These are phyloP conservation scores for Penicillium hesseltinei DNA, from an alignment of 2,329 filamentous ascomycete species.

Conservation along the genomic window DNA sequence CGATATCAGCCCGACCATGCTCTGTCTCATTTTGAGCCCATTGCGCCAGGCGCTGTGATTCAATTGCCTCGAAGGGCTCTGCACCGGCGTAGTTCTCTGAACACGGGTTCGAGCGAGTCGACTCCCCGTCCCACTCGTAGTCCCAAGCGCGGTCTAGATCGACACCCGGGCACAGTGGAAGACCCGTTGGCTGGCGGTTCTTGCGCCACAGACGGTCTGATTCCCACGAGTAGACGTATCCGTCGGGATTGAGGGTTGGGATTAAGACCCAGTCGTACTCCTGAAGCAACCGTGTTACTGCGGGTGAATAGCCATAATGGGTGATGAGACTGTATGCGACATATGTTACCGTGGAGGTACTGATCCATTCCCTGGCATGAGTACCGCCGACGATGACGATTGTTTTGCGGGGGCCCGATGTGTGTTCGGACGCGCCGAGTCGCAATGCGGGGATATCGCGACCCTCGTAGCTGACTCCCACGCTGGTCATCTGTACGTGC, in stretches of 20 bases:
- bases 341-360: conserved; percentile 85
- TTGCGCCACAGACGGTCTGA: conserved; percentile 93
- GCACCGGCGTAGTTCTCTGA: conserved; percentile 87
- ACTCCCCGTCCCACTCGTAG: conserved; percentile 75
- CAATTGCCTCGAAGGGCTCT: conserved; percentile 76
- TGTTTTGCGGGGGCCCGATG: conserved; percentile 62
- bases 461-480: conserved; percentile 86
- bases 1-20: conserved; percentile 68
- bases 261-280: conserved; percentile 86
- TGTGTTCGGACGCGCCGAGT: conserved; percentile 58
- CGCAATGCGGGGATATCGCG: conserved; percentile 80
- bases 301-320: conserved; percentile 69
- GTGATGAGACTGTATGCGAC: conserved; percentile 85
- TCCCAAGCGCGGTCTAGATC: conserved; percentile 87
- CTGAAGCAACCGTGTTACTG: conserved; percentile 73
- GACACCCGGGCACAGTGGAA: conserved; percentile 80
- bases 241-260: conserved; percentile 88
- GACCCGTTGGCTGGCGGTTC: conserved; percentile 74
- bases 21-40: conserved; percentile 81
- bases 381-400: conserved; percentile 79
- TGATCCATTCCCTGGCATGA: conserved; percentile 97
- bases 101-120: conserved; percentile 73
- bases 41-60: conserved; percentile 70
- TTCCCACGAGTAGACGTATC: conserved; percentile 91
- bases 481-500: conserved; percentile 68